A percentile compares a stretch with the other conserved stretches of the same genome.
Evolutionary conservation across 495 filamentous ascomycete species (phyloP).

Genomic region (Daldinia caldariorum): DNA sequence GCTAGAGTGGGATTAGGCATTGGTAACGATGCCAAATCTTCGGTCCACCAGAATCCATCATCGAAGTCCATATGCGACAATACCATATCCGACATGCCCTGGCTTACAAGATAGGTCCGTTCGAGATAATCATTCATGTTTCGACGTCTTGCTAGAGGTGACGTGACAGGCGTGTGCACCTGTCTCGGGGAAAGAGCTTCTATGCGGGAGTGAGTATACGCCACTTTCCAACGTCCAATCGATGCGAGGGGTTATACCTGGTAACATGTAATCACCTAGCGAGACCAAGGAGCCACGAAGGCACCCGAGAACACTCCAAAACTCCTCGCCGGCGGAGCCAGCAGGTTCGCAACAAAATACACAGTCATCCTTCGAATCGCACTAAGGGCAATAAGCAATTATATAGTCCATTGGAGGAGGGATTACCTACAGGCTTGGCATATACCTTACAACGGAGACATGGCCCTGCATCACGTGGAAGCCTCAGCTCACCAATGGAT

Average conservation of each 20-base stretch:
- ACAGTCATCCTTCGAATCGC: slow-evolving; percentile 59
- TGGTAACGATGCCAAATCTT: slow-evolving; percentile 58
- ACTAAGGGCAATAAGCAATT: slow-evolving; percentile 45
- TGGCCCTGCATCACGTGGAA: slow-evolving; percentile 55
- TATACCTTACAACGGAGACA: slow-evolving; percentile 58
- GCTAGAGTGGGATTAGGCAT: slow-evolving; percentile 55
- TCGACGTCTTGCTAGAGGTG: slow-evolving; percentile 58
- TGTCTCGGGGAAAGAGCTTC: slow-evolving; percentile 57
- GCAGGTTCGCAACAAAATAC: slow-evolving; percentile 52
- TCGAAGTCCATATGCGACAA: slow-evolving; percentile 58
- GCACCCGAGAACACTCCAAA: slow-evolving; percentile 59
- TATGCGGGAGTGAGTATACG: slow-evolving; percentile 32
- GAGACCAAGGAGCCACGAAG: slow-evolving; percentile 55
- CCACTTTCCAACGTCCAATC: not conserved
- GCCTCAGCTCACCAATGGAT: slow-evolving; percentile 60
- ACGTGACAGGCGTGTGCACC: slow-evolving; percentile 60
- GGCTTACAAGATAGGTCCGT: slow-evolving; percentile 52
- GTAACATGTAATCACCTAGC: slow-evolving; percentile 58
- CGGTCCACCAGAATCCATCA: slow-evolving; percentile 64
- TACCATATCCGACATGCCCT: slow-evolving; percentile 52
- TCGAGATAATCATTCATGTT: slow-evolving; percentile 63
- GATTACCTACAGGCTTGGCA: slow-evolving; percentile 51
- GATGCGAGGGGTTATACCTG: slow-evolving; percentile 48
- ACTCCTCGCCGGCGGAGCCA: slow-evolving; percentile 50
- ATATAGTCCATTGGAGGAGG: slow-evolving; percentile 5